Evolutionary conservation across 2,329 filamentous ascomycete genomes (phyloP), one percentile per base, ranked within the genome.

Genomic region (Chaetomium strumarium): DNA sequence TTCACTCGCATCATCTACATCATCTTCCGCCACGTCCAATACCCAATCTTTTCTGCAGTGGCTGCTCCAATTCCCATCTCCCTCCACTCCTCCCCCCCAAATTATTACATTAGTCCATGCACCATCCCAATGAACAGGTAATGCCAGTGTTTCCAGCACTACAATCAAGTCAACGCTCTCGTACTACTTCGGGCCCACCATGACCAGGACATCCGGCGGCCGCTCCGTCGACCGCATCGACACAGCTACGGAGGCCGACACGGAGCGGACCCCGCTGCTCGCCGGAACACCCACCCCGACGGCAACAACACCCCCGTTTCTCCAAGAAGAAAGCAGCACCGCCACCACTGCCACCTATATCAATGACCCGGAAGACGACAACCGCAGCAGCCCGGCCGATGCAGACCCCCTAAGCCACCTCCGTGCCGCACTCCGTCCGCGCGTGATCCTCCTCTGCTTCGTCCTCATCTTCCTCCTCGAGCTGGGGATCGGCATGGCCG

Each of bases 401-500:
- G 36, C 34, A 14, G 42, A 24, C 16, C 43, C 17, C 16, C 20
- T 38, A 24, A 44, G 56, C 8, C 52, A 57, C 29, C 59, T 53
- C 17, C 54, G 57, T 14, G 46, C 44, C 43, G 51, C 55, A n/a
- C 59, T 63, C 49, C 61, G 62, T 9, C 60, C 61, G 24, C 55
- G 49, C 8, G 62, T 63, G 24, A 56, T 66, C 47, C 12, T 68
- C 8, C 58, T 69, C 38, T 59, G 60, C 55, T 62, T 70, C 36
- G 51, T 58, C 43, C 53, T 64, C 14, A 55, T 79, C 38, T 66
- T 77, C 46, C 57, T 77, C 39, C 56, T 75, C 47, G 72, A 74
- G 45, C 65, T 75, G 12, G 72, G 70, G 54, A 60, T 55, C 16
- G 61, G 54, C 49, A 57, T 66, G 14, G 33, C 53, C 33, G 37